phyloP scores from a whole-genome alignment of 441 rosid genomes.

The Adansonia grandidieri region DNA sequence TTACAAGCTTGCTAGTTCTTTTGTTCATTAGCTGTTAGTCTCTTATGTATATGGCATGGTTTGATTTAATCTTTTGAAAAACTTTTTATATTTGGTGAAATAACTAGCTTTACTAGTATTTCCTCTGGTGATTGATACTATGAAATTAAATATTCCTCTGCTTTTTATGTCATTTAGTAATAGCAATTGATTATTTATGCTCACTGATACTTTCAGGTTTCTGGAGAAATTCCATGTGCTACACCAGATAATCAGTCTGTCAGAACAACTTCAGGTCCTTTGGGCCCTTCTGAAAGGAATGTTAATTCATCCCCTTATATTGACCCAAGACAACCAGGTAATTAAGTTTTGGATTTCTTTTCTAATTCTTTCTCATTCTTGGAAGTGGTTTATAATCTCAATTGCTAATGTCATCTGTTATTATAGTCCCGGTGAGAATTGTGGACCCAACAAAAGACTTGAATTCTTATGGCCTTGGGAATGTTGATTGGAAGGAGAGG shows the following conservation, averaged over 20 bases:
- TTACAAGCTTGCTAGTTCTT: not conserved
- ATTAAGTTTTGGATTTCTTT: slow-evolving; percentile 30
- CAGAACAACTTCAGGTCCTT: slow-evolving; percentile 96
- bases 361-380: slow-evolving; percentile 7
- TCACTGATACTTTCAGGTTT: slow-evolving; percentile 55
- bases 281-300: slow-evolving; percentile 83
- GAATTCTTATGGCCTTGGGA: slow-evolving; percentile 94
- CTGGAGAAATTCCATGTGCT: slow-evolving; percentile 88
- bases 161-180: not conserved
- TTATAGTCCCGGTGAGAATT: slow-evolving; percentile 88
- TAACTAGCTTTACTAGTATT: not conserved
- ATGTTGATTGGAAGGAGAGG: slow-evolving; percentile 98
- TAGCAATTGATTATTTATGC: not conserved
- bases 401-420: slow-evolving; percentile 30
- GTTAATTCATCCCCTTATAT: slow-evolving; percentile 74
- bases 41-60: not conserved
- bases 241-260: slow-evolving; percentile 90
- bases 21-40: not conserved
- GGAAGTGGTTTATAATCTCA: slow-evolving; percentile 20
- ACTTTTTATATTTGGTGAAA: not conserved
- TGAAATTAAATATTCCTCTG: not conserved
- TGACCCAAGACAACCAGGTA: slow-evolving; percentile 98
- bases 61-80: slow-evolving; percentile 16
- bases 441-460: slow-evolving; percentile 97
- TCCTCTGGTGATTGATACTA: not conserved